Conservation (phyloP, 1,284 basidiomycete species). For the Sanghuangporus sanghuang region DNA sequence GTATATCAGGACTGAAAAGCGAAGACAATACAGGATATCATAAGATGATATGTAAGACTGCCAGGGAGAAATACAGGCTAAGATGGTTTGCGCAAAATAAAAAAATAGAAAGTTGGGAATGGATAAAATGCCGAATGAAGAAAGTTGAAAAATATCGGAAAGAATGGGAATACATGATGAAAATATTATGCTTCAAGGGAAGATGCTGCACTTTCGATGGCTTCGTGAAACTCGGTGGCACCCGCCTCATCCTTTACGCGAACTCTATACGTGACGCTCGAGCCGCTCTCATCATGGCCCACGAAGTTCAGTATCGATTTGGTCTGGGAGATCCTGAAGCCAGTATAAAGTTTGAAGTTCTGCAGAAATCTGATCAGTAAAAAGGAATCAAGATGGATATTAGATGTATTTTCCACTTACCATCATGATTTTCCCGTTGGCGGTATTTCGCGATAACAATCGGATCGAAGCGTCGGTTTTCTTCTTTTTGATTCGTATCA, state of each 20-base stretch:
- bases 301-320: slow-evolving; percentile 58
- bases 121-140: too few species aligned
- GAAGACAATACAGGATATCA: neutral
- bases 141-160: neutral
- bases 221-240: slow-evolving; percentile 53
- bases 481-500: slow-evolving; percentile 66
- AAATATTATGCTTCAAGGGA: neutral
- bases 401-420: slow-evolving; percentile 36
- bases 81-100: neutral
- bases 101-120: neutral
- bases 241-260: slow-evolving; percentile 59
- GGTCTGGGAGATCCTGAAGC: slow-evolving; percentile 45
- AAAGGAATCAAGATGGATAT: neutral
- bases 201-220: slow-evolving; percentile 59
- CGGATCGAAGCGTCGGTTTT: slow-evolving; percentile 52
- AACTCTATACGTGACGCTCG: slow-evolving; percentile 55
- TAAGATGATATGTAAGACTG: neutral
- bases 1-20: neutral
- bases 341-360: slow-evolving; percentile 62
- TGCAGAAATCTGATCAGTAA: slow-evolving; percentile 24
- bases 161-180: slow-evolving; percentile 19
- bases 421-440: slow-evolving; percentile 65
- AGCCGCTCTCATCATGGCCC: slow-evolving; percentile 54
- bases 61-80: neutral
- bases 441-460: slow-evolving; percentile 62